Conservation (phyloP, 176 grass and related monocot genomes). For the Zea mays region Zm-B73-REFERENCE-NAM-5.0 NC_050097.1:3669001-3669500, state of each 20-base stretch:
- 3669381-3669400: slow-evolving; percentile 7
- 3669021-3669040: too few species aligned
- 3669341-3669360: slow-evolving; percentile 2
- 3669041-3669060: too few species aligned
- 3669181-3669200: slow-evolving; percentile 22
- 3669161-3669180: not conserved
- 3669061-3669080: not conserved
- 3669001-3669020: too few species aligned
- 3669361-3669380: slow-evolving; percentile 17
- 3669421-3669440: slow-evolving; percentile 15
- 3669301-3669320: not conserved
- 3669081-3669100: not conserved
- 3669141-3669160: not conserved
- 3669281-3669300: not conserved
- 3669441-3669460: slow-evolving; percentile 34
- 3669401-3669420: not conserved
- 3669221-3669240: slow-evolving; percentile 1
- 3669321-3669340: not conserved
- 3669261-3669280: not conserved
- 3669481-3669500: slow-evolving; percentile 32
- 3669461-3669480: slow-evolving; percentile 51
- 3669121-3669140: not conserved
- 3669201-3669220: slow-evolving; percentile 1
- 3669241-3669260: not conserved
- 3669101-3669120: not conserved